phyloP scores from a whole-genome alignment of 2,329 filamentous ascomycete species.

The Pseudogymnoascus sp. region DNA sequence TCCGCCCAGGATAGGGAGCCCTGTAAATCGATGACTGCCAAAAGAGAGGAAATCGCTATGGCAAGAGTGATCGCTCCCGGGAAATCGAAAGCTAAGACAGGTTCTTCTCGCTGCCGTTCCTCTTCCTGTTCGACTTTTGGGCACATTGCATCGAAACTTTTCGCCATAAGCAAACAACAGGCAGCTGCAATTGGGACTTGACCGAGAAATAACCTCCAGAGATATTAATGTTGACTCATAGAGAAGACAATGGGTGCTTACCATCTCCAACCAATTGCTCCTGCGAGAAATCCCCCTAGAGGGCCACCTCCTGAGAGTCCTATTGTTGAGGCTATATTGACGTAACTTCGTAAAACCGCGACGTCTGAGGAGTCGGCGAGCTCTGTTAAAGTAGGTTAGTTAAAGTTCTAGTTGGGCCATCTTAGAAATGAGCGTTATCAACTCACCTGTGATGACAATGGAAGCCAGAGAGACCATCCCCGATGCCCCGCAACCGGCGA shows the following conservation, averaged over 20 bases:
- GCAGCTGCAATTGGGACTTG: slow-evolving; percentile 11
- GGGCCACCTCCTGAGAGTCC: slow-evolving; percentile 3
- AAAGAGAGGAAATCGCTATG: slow-evolving; percentile 16
- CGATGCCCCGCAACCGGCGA: slow-evolving; percentile 5
- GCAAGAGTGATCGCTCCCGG: slow-evolving; percentile 18
- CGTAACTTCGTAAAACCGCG: slow-evolving; percentile 6
- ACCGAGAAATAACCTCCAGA: not conserved
- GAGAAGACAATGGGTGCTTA: not conserved
- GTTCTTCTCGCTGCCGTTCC: slow-evolving; percentile 2
- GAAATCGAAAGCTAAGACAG: slow-evolving; percentile 15
- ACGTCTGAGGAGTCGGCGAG: not conserved
- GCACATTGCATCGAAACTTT: slow-evolving; percentile 9
- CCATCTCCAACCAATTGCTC: slow-evolving; percentile 7
- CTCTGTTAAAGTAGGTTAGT: not conserved
- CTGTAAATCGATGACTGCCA: slow-evolving; percentile 16
- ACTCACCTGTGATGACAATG: slow-evolving; percentile 5
- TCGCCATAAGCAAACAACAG: slow-evolving; percentile 15
- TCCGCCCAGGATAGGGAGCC: slow-evolving; percentile 15
- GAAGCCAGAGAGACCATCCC: slow-evolving; percentile 8
- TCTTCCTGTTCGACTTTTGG: slow-evolving; percentile 9
- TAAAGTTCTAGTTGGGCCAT: not conserved
- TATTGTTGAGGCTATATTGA: slow-evolving; percentile 8
- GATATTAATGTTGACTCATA: not conserved
- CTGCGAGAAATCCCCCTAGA: slow-evolving; percentile 1
- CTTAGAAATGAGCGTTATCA: not conserved